Percentiles rank a stretch among this genome's conserved stretches.
phyloP scores from a whole-genome alignment of 2,329 filamentous ascomycete species.

The Pestalotiopsis sp. region DNA sequence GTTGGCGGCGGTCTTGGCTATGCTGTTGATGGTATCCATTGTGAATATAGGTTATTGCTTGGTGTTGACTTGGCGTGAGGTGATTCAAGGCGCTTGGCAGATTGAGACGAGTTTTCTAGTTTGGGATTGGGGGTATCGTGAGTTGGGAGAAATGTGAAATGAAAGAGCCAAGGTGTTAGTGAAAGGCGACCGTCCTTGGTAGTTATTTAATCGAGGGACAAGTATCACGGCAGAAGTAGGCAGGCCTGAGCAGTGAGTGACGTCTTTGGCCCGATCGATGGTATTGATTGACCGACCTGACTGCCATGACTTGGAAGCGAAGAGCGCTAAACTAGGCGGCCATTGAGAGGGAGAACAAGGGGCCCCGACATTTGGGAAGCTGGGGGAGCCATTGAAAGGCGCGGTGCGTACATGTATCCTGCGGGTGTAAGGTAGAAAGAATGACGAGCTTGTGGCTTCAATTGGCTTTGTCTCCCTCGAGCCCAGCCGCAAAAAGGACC shows the following conservation, averaged over 20 bases:
- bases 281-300: too few relatives aligned
- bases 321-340: not conserved
- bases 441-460: not conserved
- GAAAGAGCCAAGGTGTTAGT: slow-evolving; percentile 10
- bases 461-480: not conserved
- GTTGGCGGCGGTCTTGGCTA: slow-evolving; percentile 50
- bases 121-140: not conserved
- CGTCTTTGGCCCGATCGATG: slow-evolving; percentile 9
- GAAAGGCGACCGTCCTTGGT: slow-evolving; percentile 13
- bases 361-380: not conserved
- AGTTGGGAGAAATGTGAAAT: not conserved
- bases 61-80: not conserved
- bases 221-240: not conserved
- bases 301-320: not conserved
- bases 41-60: not conserved
- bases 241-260: slow-evolving; percentile 5
- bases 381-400: too few relatives aligned
- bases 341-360: not conserved
- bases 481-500: not conserved
- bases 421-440: not conserved
- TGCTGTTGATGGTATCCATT: slow-evolving; percentile 68
- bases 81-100: not conserved
- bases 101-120: not conserved
- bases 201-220: slow-evolving; percentile 10
- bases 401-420: not conserved